Evolutionary conservation across 2,329 filamentous ascomycete genomes (phyloP).

Genomic region (Neonectria faginata): DNA sequence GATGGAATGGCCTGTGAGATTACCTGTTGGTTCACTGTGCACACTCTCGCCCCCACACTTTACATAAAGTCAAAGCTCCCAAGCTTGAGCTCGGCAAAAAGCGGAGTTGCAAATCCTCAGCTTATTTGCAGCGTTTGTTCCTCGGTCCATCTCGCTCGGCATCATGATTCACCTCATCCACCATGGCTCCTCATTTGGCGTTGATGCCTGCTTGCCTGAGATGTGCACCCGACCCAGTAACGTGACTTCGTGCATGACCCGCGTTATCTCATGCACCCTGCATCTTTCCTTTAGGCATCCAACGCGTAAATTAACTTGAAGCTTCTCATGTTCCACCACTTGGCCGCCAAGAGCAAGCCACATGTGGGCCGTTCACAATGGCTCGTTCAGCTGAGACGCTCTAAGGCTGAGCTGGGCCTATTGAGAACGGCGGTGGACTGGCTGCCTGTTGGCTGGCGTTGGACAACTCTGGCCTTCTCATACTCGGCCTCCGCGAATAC

Average conservation of each 20-base stretch:
- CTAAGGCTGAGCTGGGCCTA: not conserved
- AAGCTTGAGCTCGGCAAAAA: not conserved
- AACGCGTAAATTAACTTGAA: not conserved
- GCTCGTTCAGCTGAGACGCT: not conserved
- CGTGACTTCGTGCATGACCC: slow-evolving; percentile 29
- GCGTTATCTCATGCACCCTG: slow-evolving; percentile 8
- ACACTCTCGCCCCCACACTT: not conserved
- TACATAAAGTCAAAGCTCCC: not conserved
- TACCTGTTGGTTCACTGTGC: not conserved
- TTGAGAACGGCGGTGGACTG: not conserved
- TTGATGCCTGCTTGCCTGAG: slow-evolving; percentile 1
- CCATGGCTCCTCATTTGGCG: not conserved
- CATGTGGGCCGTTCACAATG: not conserved
- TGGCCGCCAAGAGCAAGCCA: not conserved
- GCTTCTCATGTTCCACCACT: not conserved
- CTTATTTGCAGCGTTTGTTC: not conserved
- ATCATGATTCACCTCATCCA: not conserved
- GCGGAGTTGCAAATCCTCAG: not conserved
- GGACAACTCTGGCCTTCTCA: not conserved
- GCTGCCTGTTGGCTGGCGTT: slow-evolving; percentile 3
- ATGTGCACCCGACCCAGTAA: too few relatives aligned
- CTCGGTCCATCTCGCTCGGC: not conserved
- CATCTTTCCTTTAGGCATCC: slow-evolving; percentile 2
- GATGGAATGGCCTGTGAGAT: not conserved
- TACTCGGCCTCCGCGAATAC: not conserved